phyloP scores from a whole-genome alignment of 192 early-diverging fungal species.

The Backusella morwellensis region DNA sequence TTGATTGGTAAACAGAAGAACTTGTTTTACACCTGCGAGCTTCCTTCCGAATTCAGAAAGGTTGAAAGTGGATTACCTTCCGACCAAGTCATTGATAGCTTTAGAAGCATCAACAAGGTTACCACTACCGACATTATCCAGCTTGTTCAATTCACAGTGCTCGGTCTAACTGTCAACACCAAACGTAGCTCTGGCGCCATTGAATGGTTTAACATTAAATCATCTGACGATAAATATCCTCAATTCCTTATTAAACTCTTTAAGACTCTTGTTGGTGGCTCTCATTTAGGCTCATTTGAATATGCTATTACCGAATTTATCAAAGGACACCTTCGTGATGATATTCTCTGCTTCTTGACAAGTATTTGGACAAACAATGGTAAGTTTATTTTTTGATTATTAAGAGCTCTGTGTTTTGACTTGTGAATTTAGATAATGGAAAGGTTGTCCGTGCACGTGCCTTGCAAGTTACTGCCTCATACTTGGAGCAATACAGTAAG shows the following conservation, averaged over 20 bases:
- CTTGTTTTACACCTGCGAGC: background rate
- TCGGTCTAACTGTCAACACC: background rate
- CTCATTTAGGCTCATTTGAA: slow-evolving; percentile 36
- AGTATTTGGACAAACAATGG: slow-evolving; percentile 39
- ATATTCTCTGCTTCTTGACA: slow-evolving; percentile 42
- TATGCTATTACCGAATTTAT: slow-evolving; percentile 40
- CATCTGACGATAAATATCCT: background rate
- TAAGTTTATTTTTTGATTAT: slow-evolving; percentile 14
- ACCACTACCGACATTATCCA: background rate
- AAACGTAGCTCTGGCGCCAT: background rate
- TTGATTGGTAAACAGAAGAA: background rate
- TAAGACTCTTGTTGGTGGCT: slow-evolving; percentile 37
- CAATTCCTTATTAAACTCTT: slow-evolving; percentile 23
- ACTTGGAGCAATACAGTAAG: slow-evolving; percentile 32
- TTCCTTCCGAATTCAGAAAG: background rate
- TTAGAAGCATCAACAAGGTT: background rate
- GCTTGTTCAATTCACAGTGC: background rate
- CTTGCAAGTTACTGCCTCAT: slow-evolving; percentile 55
- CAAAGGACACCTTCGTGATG: slow-evolving; percentile 31
- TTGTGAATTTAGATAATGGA: slow-evolving; percentile 17
- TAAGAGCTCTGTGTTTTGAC: slow-evolving; percentile 33
- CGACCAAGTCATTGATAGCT: background rate
- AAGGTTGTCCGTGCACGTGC: slow-evolving; percentile 44
- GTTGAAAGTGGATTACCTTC: slow-evolving; percentile 11
- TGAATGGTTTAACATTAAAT: slow-evolving; percentile 10